These are phyloP conservation scores for Parsonsia alboflavescens DNA, from an alignment of 257 asterid species.

Conservation along the genomic window DNA sequence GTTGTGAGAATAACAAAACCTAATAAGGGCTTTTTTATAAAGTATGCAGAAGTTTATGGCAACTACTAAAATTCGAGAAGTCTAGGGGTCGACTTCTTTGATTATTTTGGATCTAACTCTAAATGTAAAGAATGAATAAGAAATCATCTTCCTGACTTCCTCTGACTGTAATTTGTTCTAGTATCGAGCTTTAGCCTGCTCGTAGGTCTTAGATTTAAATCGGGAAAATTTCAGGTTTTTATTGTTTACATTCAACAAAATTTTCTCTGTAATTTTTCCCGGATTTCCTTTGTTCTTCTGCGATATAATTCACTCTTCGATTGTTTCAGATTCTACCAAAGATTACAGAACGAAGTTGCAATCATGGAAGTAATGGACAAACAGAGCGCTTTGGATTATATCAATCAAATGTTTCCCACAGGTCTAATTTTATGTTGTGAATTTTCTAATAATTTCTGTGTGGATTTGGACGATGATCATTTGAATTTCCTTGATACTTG, in stretches of 20 bases:
- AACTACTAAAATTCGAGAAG: background rate
- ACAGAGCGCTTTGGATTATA: constrained; percentile 87
- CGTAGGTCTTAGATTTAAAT: background rate
- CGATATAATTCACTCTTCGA: background rate
- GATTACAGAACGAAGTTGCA: background rate
- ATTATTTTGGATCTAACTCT: background rate
- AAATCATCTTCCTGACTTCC: background rate
- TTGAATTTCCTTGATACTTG: background rate
- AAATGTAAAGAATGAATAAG: background rate
- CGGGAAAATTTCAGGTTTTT: background rate
- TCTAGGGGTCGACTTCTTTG: background rate
- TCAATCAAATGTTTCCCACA: constrained; percentile 97
- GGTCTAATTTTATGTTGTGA: constrained; percentile 29
- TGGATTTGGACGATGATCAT: background rate
- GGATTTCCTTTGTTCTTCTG: background rate
- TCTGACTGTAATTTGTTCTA: background rate
- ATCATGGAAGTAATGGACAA: constrained; percentile 63
- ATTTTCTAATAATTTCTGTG: background rate
- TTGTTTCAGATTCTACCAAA: background rate
- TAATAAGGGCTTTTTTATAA: background rate
- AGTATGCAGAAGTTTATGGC: background rate
- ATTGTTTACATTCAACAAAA: background rate
- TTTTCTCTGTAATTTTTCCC: background rate
- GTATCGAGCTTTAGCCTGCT: too few species aligned
- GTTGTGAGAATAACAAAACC: background rate